Percentiles rank a stretch among this genome's conserved stretches.
phyloP scores from a whole-genome alignment of 1,284 basidiomycete genomes.

The Inonotus obliquus region DNA sequence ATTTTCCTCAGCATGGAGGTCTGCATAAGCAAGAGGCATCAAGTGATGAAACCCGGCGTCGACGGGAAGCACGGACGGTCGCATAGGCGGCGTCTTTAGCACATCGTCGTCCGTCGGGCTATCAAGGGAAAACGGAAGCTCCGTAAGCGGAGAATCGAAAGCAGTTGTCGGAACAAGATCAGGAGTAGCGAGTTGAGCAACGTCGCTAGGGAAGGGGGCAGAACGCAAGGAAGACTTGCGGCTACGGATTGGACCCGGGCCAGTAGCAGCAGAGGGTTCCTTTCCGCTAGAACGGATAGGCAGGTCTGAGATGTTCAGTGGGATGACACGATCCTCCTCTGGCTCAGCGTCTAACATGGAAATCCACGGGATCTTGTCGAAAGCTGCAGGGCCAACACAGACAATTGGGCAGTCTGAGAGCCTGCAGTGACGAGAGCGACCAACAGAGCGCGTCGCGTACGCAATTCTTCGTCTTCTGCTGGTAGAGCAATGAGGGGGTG shows the following conservation, averaged over 20 bases:
- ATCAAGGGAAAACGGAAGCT: slow-evolving; percentile 11
- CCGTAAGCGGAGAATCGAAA: slow-evolving; percentile 18
- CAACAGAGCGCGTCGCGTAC: slow-evolving; percentile 22
- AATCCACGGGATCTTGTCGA: slow-evolving; percentile 61
- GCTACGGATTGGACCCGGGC: slow-evolving; percentile 50
- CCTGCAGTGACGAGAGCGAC: slow-evolving; percentile 35
- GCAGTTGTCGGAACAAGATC: slow-evolving; percentile 22
- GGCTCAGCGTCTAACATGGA: slow-evolving; percentile 44
- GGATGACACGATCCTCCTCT: slow-evolving; percentile 27
- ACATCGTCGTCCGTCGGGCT: slow-evolving; percentile 19
- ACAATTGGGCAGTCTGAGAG: slow-evolving; percentile 31
- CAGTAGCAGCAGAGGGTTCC: slow-evolving; percentile 20
- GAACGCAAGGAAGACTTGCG: slow-evolving; percentile 47
- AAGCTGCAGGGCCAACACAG: slow-evolving; percentile 33
- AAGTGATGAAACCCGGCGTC: slow-evolving; percentile 52
- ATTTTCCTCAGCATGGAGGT: slow-evolving; percentile 11
- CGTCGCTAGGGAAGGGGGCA: slow-evolving; percentile 36
- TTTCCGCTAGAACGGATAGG: slow-evolving; percentile 33
- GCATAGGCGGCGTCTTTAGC: slow-evolving; percentile 40
- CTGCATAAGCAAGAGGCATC: slow-evolving; percentile 43
- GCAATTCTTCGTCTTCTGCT: slow-evolving; percentile 11
- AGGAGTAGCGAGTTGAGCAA: slow-evolving; percentile 20
- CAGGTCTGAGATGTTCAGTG: slow-evolving; percentile 54
- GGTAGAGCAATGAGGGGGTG: slow-evolving; percentile 4
- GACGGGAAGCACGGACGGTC: slow-evolving; percentile 36